Base-by-base conservation (phyloP, 139 green algal species). In the Raphidocelis subcapitata region DNA sequence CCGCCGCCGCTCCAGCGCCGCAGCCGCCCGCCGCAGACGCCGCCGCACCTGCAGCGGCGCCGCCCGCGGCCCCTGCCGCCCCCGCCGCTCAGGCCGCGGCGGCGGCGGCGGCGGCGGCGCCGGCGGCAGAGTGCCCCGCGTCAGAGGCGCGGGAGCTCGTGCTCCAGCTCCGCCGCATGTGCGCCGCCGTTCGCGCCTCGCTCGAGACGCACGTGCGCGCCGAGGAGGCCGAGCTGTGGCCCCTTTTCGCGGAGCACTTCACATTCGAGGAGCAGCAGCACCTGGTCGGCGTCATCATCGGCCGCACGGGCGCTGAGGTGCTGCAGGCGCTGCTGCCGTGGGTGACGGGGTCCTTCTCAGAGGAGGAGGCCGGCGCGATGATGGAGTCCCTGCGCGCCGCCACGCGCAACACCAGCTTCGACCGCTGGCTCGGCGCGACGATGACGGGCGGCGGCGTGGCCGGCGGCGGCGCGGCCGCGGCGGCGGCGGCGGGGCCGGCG, bases 221-320 rank as follows among this genome's bases (percentile, higher is more conserved):
- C 0, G 95, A 99, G 89, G 95, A 99, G 88, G 75, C 80, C 2
- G 94, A 98, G 85, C 86, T 99, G 54, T 99, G 95, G 95, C 95
- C 95, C 44, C 88, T 99, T 26, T 99, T 99, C 86, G 85, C 81
- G 0, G 85, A 91, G 73, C 87, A 94, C 75, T 97, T 98, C 78
- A 88, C 67, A n/a, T 62, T 86, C 3, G 88, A 90, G 54, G 95
- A 99, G 88, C 95, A 99, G 84, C 87, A 97, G 73, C 75, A 88
- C 55, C 84, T 99, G 62, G 94, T 99, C 41, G 94, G 93, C 12
- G 66, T 87, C 15, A 96, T 98, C 76, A 95, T 97, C 68, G 92
- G 93, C 14, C 82, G 87, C 51, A 98, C 95, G 0, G 94, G 95
- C 1, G 95, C 95, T 5, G 94, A 98, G 70, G 94, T 99, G 67